Evolutionary conservation across 164 flowering plant species (phyloP).

Genomic region (Sedum album): DNA sequence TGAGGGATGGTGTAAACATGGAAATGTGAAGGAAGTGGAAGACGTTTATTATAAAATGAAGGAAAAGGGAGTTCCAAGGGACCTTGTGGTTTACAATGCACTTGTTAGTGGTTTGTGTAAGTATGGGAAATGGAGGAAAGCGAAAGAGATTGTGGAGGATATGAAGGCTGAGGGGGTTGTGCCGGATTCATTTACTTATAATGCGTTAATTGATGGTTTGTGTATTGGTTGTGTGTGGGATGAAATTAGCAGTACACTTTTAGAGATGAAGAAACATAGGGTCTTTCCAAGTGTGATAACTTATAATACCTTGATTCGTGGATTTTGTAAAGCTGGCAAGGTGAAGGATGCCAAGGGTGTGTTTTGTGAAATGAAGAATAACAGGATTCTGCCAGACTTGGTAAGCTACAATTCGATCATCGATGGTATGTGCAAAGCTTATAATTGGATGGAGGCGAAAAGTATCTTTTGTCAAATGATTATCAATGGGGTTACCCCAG

Average conservation of each 20-base stretch:
- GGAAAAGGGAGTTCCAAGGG: conserved; percentile 49
- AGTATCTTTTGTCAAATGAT: conserved; percentile 31
- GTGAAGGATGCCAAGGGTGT: too few relatives aligned
- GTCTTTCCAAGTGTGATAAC: conserved; percentile 52
- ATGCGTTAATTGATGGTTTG: too few relatives aligned
- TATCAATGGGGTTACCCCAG: too few relatives aligned
- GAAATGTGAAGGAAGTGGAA: conserved; percentile 58
- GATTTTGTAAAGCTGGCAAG: conserved; percentile 24
- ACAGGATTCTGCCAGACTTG: conserved; percentile 26
- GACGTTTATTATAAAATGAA: conserved; percentile 65
- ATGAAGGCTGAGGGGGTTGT: too few relatives aligned
- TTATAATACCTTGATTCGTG: conserved; percentile 34
- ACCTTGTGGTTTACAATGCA: conserved; percentile 52
- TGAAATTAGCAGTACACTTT: too few relatives aligned
- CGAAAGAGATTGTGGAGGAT: too few relatives aligned
- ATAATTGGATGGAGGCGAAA: conserved; percentile 27
- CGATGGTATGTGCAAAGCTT: too few relatives aligned
- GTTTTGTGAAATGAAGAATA: too few relatives aligned
- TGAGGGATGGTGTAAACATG: conserved; percentile 60
- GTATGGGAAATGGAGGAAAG: conserved; percentile 41
- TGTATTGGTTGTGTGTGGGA: too few relatives aligned
- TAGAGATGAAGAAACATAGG: conserved; percentile 57
- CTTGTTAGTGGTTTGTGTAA: conserved; percentile 53
- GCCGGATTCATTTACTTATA: too few relatives aligned
- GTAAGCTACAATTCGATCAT: conserved; percentile 29